Percentiles rank a stretch among this genome's conserved stretches.
phyloP scores from a whole-genome alignment of 805 yeast species.

The Candida xyloterini region DNA sequence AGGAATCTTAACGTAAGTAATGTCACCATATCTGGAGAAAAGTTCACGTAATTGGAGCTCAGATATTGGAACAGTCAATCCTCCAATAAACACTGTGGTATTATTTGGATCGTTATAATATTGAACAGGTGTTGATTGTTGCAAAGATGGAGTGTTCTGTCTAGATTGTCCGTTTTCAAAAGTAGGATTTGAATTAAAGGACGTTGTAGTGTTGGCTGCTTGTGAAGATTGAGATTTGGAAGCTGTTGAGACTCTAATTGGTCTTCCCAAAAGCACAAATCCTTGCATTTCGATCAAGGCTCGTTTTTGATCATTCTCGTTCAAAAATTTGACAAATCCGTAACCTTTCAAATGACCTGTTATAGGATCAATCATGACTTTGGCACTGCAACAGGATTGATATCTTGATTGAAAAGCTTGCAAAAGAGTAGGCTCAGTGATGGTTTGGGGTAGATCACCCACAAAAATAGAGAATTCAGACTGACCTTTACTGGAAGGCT shows the following conservation, averaged over 20 bases:
- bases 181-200: conserved; percentile 11
- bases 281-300: conserved; percentile 86
- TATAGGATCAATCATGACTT: conserved; percentile 69
- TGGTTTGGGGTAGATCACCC: conserved; percentile 76
- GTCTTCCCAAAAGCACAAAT: conserved; percentile 61
- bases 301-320: conserved; percentile 63
- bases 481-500: conserved; percentile 9
- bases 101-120: conserved; percentile 73
- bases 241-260: conserved; percentile 75
- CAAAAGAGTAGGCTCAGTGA: conserved; percentile 61
- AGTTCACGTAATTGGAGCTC: conserved; percentile 59
- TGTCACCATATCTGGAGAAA: conserved; percentile 68
- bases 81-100: conserved; percentile 79
- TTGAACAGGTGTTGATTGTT: conserved; percentile 45
- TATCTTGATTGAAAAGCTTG: conserved; percentile 66
- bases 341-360: conserved; percentile 78
- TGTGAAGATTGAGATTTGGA: conserved; percentile 33
- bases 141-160: conserved; percentile 26
- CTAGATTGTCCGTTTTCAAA: conserved; percentile 14
- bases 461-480: conserved; percentile 71
- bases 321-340: conserved; percentile 80
- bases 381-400: conserved; percentile 72
- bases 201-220: not conserved
- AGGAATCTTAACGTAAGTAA: conserved; percentile 76
- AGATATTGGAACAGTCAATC: conserved; percentile 55